Percentiles rank a stretch among this genome's conserved stretches.
These are phyloP conservation scores for Tricholoma hemisulphureum DNA, from an alignment of 768 basidiomycete species.

Conservation along the genomic window DNA sequence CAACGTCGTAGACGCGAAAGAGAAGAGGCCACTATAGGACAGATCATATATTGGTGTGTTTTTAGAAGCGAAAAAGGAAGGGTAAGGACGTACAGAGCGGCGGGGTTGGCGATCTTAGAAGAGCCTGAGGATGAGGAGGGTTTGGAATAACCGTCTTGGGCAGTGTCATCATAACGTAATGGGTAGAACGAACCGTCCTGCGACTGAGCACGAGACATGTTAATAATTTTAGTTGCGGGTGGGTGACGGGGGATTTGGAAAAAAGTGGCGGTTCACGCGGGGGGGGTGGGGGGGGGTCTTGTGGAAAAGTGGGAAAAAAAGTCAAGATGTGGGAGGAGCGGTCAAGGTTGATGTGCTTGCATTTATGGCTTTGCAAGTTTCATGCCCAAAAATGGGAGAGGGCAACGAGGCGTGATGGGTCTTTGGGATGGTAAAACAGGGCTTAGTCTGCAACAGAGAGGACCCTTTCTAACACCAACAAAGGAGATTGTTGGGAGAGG, in stretches of 20 bases:
- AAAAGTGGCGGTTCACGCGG: not conserved
- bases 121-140: conserved; percentile 23
- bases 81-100: conserved; percentile 44
- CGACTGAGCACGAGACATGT: too few relatives aligned
- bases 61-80: not conserved
- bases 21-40: conserved; percentile 65
- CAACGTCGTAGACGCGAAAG: conserved; percentile 82
- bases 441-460: too few relatives aligned
- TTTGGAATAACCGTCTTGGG: conserved; percentile 16
- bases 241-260: not conserved
- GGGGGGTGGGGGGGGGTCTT: too few relatives aligned
- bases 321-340: too few relatives aligned
- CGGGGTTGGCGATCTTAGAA: conserved; percentile 58
- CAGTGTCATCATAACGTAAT: not conserved
- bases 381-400: too few relatives aligned
- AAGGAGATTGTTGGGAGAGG: too few relatives aligned
- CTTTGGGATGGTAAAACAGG: too few relatives aligned
- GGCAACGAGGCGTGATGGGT: too few relatives aligned
- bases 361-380: too few relatives aligned
- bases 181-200: not conserved
- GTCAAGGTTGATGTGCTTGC: too few relatives aligned
- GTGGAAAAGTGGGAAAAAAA: too few relatives aligned
- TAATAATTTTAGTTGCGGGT: not conserved
- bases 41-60: not conserved
- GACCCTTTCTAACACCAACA: too few relatives aligned